Evolutionary conservation across 1,284 basidiomycete species (phyloP).

Genomic region (Tylopilus sp.): DNA sequence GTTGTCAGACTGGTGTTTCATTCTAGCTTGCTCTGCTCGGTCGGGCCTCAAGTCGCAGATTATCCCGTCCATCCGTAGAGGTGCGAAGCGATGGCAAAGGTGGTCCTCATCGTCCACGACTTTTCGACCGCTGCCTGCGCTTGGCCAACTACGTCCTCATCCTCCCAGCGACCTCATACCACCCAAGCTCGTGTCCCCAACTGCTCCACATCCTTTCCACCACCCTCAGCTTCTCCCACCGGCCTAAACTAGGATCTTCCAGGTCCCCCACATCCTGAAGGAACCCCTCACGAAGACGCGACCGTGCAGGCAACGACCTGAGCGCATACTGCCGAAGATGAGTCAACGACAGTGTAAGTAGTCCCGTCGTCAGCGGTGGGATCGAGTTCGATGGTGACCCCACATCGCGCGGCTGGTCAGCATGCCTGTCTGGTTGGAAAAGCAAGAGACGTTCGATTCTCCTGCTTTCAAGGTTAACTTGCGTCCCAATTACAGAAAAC

Average conservation of each 20-base stretch:
- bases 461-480: conserved; percentile 35
- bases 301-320: conserved; percentile 48
- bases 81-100: too few species aligned
- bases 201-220: conserved; percentile 90
- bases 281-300: conserved; percentile 71
- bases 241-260: conserved; percentile 67
- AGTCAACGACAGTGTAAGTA: conserved; percentile 70
- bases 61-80: too few species aligned
- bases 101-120: too few species aligned
- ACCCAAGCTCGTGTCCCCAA: conserved; percentile 67
- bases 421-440: conserved; percentile 37
- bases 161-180: conserved; percentile 36
- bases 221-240: conserved; percentile 70
- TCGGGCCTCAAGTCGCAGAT: too few species aligned
- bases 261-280: conserved; percentile 83
- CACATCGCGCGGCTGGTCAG: conserved; percentile 6
- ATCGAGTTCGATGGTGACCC: conserved; percentile 31
- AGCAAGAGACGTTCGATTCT: conserved; percentile 73
- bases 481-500: not conserved
- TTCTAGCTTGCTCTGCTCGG: too few species aligned
- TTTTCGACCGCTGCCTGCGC: too few species aligned
- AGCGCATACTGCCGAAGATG: conserved; percentile 64
- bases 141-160: not conserved
- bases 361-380: conserved; percentile 61
- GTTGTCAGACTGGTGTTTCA: too few species aligned